Evolutionary conservation across 768 basidiomycete species (phyloP), one percentile per base, ranked within the genome.

Genomic region (Clavulina sp.): DNA sequence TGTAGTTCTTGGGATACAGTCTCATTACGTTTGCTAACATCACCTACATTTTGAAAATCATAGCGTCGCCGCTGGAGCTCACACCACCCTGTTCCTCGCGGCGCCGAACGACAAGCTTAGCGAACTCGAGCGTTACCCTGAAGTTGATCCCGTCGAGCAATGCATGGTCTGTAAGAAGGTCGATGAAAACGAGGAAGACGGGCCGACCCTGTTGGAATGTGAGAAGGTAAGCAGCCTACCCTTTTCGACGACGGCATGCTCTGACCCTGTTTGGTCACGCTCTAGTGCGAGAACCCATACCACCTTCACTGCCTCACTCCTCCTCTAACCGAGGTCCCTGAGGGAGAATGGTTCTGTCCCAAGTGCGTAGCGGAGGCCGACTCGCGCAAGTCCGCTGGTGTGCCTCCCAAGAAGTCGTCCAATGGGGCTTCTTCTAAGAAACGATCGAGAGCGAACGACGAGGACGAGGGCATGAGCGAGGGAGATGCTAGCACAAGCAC

Each of bases 281-380:
- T n/a, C n/a, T 55, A 93, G 84, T 97, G 92, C 61, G 92, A 97
- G 61, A 71, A 74, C 40, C 85, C 88, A 1, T 93, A 82, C 63
- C 92, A 96, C 63, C 69, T 84, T 13, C 70, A 70, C 9, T 97
- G 92, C 63, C 74, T 92, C 41, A 67, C 70, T 40, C 88, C 89
- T 18, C 86, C 89, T 2, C 66, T 97, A 43, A 63, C 67, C 16
- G 76, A 71, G 3, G 69, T 92, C 18, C 92, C 92, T 0, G 81
- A 84, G 31, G 92, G 85, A 33, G 84, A 91, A 66, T 91, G 89
- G 88, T 88, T 88, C 70, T 93, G 89, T 60, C 78, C 81, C 0
- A 70, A 75, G 52, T 93, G 89, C 60, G 43, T 53, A 23, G 46
- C 49, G 7, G 61, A 65, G 36, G 56, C 51, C n/a, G 60, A 54